Evolutionary conservation across 208 protist genomes (phyloP), one percentile per base, ranked within the genome.

Genomic region (Strigomonas galati): DNA sequence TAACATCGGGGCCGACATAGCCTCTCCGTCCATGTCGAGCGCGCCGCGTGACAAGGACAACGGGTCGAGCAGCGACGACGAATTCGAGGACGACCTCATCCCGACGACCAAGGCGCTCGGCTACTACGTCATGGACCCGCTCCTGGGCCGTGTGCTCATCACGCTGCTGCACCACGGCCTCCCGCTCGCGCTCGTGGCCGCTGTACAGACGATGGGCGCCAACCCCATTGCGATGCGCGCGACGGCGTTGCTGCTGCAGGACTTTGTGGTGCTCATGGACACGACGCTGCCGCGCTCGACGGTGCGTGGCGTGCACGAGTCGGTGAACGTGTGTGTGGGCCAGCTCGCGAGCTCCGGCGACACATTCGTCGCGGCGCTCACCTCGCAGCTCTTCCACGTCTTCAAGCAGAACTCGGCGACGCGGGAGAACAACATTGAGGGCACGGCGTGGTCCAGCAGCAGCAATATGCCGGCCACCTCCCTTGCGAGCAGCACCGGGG

Each of bases 241-340:
- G n/a, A 84, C 85, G 14, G 81, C 74, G 46, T 78, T 70, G 19
- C 79, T 96, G 35, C 72, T 96, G 54, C 91, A 96, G 65, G 82
- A 93, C 65, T 30, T 96, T 5, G 81, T 92, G 27, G 81, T 92
- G 55, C 78, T 96, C 19, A 93, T 93, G 87, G 91, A 96, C 69
- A 96, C 85, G 0, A 75, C 93, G 43, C 79, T 96, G 61, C 85
- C 91, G 27, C 75, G 79, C 67, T 71, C 67, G 48, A 87, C 84
- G n/a, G 87, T 91, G 12, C 73, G 77, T 61, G 60, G 77, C 28
- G 64, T 96, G 54, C 87, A 96, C 76, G 86, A 84, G 65, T 72
- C 80, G 17, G 81, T 94, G 48, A 96, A 91, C 74, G 62, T 67
- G 21, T 83, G 81, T 4, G 82, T 93, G 23, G 91, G 90, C 26